Percentiles rank a stretch among this genome's conserved stretches.
Evolutionary conservation across 495 filamentous ascomycete species (phyloP).

Genomic region (Beverwykella pulmonaria): DNA sequence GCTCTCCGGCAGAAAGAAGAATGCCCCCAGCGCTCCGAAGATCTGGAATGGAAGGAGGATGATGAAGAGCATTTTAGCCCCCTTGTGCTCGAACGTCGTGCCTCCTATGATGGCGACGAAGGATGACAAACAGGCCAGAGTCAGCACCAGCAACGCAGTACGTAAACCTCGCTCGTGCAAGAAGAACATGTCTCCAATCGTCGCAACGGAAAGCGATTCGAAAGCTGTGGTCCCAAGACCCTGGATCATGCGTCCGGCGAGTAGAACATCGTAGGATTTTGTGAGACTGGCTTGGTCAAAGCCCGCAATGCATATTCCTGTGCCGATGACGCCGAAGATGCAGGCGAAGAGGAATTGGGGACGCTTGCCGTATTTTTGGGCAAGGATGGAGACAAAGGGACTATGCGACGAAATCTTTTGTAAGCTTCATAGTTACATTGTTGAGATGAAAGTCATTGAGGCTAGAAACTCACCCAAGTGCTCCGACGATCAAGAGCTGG

Average conservation of each 20-base stretch:
- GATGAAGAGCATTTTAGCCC: slow-evolving; percentile 18
- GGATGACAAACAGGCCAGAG: slow-evolving; percentile 14
- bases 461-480: slow-evolving; percentile 7
- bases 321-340: slow-evolving; percentile 27
- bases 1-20: slow-evolving; percentile 23
- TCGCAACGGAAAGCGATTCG: slow-evolving; percentile 23
- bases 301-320: slow-evolving; percentile 28
- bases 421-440: neutral
- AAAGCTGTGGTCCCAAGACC: slow-evolving; percentile 26
- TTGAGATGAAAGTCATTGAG: neutral
- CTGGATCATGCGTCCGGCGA: slow-evolving; percentile 23
- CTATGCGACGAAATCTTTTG: neutral
- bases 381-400: slow-evolving; percentile 25
- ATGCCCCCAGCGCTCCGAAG: slow-evolving; percentile 10
- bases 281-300: slow-evolving; percentile 16
- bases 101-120: slow-evolving; percentile 21
- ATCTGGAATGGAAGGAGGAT: slow-evolving; percentile 24
- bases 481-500: slow-evolving; percentile 24
- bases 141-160: slow-evolving; percentile 21
- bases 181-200: slow-evolving; percentile 30
- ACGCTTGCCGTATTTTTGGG: slow-evolving; percentile 26
- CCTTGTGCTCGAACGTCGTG: slow-evolving; percentile 20
- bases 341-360: slow-evolving; percentile 27
- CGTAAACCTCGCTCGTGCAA: slow-evolving; percentile 22
- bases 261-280: slow-evolving; percentile 22